Evolutionary conservation across 2,329 filamentous ascomycete genomes (phyloP), one percentile per base, ranked within the genome.

Genomic region (Knoxdaviesia proteae): DNA sequence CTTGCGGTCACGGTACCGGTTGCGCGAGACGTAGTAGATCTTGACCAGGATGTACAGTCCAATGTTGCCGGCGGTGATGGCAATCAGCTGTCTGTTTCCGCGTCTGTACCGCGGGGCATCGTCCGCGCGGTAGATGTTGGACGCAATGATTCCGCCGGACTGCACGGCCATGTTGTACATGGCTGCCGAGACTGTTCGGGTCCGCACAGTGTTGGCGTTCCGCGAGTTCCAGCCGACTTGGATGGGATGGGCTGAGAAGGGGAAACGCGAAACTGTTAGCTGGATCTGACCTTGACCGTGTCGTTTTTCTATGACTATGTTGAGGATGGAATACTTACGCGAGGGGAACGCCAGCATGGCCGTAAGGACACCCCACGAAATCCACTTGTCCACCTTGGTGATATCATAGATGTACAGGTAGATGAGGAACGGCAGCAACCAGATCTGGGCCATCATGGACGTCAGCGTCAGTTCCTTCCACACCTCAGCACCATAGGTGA

Each of bases 121-220:
- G 34, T 56, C 55, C 3, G 55, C 48, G 9, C 56, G 61, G 49
- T 71, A 72, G 0, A 69, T 63, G 44, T 61, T 52, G 3, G 53
- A 49, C 1, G 49, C 46, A 29, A 57, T 56, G 9, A 62, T 58
- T 11, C 35, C 44, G 10, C 53, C 51, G 2, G 51, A 53, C 58
- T 59, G 54, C 5, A 57, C 53, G 34, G 49, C 55, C 54, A 60
- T 60, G 48, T 75, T 76, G 53, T 75, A 76, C 10, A 73, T 53
- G 1, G 69, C 71, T 1, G 67, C 65, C 0, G 68, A 67, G 1
- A 77, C 67, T 0, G 72, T 70, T 8, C 74, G 57, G 7, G 69
- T 74, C 6, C 70, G 61, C 1, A 77, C 73, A 2, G 65, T 65
- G 38, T 71, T 71, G 0, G 70, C 64, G 48, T 77, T 77, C 39